Evolutionary conservation across 225 moss, liverwort and hornwort species (phyloP), one percentile per base, ranked within the genome.

Genomic region (Straminergon stramineum): DNA sequence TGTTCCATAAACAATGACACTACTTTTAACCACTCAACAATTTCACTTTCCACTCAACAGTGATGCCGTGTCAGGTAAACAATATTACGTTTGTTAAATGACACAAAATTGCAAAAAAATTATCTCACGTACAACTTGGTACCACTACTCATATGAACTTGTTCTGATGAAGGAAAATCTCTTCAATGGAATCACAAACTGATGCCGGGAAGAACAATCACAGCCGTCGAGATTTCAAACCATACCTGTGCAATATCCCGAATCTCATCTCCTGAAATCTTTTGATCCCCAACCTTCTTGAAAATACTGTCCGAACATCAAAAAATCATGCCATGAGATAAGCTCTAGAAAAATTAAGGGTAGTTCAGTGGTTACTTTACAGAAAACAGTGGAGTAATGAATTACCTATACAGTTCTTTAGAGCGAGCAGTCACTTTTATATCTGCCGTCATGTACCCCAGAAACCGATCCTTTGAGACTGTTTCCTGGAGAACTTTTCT

Each of bases 211-310:
- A 41, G 56, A 67, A 69, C 53, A 89, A 79, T 88, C 69, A 82
- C 20, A 86, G 60, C 22, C 24, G 48, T 43, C 52, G 51, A 75
- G 56, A 41, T 43, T 75, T 28, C 39, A 76, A 75, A 62, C 58
- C 82, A 89, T 78, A 99, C 99, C 97, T 97, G 99, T 37, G 99
- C 97, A 95, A 99, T 93, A 90, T 99, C 97, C 64, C 97, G 95
- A 80, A 97, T 93, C 84, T 99, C 99, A 84, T 97, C 97, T 85
- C 92, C 94, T 60, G 93, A 93, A 89, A 96, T 93, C 77, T 97
- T 99, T 81, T 95, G 95, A 83, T 96, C 96, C 71, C 89, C 69
- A 89, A 96, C 94, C 85, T 99, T 99, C 89, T 99, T 99, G 89
- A 95, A 96, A 90, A 99, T 90, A 94, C 99, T 99, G 95, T 77